Percentiles rank a stretch among this genome's conserved stretches.
Evolutionary conservation across 352 stramenopile species (phyloP).

Genomic region (Phytophthora fragariaefolia): DNA sequence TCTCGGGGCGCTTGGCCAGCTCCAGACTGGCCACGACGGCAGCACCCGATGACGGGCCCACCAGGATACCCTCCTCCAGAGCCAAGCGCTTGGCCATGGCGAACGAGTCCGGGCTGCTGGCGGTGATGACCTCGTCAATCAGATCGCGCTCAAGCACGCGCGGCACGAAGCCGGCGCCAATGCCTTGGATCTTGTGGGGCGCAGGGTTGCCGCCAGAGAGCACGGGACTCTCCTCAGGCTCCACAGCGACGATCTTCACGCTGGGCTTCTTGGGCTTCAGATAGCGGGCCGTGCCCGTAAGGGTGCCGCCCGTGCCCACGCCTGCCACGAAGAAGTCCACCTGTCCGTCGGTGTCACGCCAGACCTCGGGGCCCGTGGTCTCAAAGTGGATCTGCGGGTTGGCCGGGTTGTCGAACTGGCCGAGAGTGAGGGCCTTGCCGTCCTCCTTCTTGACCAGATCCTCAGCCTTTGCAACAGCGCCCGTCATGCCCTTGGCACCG

Average conservation of each 20-base stretch:
- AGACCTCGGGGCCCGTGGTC: slow-evolving; percentile 27
- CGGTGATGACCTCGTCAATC: slow-evolving; percentile 91
- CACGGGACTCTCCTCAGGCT: slow-evolving; percentile 80
- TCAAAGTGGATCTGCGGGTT: slow-evolving; percentile 30
- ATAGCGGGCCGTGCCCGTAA: slow-evolving; percentile 83
- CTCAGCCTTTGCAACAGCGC: slow-evolving; percentile 27
- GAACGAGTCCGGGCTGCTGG: slow-evolving; percentile 81
- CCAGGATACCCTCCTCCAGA: slow-evolving; percentile 83
- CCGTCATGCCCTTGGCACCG: slow-evolving; percentile 25
- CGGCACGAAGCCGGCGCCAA: slow-evolving; percentile 81
- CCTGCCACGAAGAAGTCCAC: slow-evolving; percentile 47
- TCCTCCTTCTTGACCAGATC: slow-evolving; percentile 20
- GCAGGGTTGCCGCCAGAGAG: slow-evolving; percentile 77
- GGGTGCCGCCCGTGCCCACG: slow-evolving; percentile 85
- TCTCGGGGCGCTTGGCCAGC: slow-evolving; percentile 80
- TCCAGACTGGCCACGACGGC: slow-evolving; percentile 82
- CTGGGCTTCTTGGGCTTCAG: slow-evolving; percentile 88
- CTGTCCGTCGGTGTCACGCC: slow-evolving; percentile 18
- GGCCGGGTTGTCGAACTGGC: slow-evolving; percentile 28
- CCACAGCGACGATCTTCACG: slow-evolving; percentile 82
- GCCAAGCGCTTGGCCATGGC: slow-evolving; percentile 85
- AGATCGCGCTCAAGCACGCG: slow-evolving; percentile 81
- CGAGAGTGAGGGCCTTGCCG: slow-evolving; percentile 19
- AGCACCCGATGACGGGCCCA: slow-evolving; percentile 85
- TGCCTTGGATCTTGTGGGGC: slow-evolving; percentile 87